Conservation (phyloP, 1,284 basidiomycete genomes). For the Naganishia liquefaciens region DNA sequence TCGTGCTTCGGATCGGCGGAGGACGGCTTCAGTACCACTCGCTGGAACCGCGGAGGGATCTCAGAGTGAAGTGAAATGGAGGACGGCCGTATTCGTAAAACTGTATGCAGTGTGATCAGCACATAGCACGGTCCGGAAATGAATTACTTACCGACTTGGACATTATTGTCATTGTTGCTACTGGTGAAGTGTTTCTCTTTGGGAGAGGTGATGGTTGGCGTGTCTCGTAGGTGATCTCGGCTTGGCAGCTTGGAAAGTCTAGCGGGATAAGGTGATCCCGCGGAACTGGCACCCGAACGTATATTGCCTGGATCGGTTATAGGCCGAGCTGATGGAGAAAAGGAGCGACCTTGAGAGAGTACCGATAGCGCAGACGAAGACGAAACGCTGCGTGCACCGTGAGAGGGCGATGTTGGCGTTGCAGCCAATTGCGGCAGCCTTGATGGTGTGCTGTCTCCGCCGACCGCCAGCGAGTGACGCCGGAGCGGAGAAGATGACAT, state of each 20-base stretch:
- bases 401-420: slow-evolving; percentile 7
- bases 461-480: slow-evolving; percentile 17
- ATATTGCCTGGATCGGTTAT: not conserved
- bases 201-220: not conserved
- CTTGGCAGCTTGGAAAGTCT: slow-evolving; percentile 8
- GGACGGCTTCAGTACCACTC: slow-evolving; percentile 73
- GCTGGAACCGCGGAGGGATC: slow-evolving; percentile 91
- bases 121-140: not conserved
- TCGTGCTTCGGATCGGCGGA: slow-evolving; percentile 61
- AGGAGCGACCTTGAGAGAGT: slow-evolving; percentile 7
- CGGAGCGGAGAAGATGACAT: slow-evolving; percentile 22
- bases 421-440: not conserved
- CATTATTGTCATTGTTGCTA: slow-evolving; percentile 4
- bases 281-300: not conserved
- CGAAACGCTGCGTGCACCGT: slow-evolving; percentile 5
- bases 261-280: slow-evolving; percentile 13
- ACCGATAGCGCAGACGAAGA: slow-evolving; percentile 16
- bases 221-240: slow-evolving; percentile 9
- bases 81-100: slow-evolving; percentile 87
- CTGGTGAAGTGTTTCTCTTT: too few species aligned
- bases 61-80: slow-evolving; percentile 76
- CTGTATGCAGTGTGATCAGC: slow-evolving; percentile 54
- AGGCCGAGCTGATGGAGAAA: slow-evolving; percentile 4
- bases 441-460: slow-evolving; percentile 8
- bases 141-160: slow-evolving; percentile 29